Evolutionary conservation across 257 asterid genomes (phyloP), one percentile per base, ranked within the genome.

Genomic region (Nicotiana benthamiana): DNA sequence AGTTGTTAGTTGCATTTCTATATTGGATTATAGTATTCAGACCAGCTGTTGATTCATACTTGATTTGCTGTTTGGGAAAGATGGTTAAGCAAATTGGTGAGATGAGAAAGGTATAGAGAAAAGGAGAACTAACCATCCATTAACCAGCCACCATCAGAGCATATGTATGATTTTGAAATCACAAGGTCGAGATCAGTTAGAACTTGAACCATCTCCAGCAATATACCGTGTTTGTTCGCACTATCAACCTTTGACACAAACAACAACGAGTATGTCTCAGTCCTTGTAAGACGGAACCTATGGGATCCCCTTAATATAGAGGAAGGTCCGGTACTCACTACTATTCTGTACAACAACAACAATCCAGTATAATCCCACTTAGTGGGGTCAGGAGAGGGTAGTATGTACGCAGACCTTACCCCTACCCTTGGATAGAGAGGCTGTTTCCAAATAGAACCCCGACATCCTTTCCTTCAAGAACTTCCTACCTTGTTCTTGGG

Each of bases 91-190:
- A 32, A 36, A 68, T 36, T 68, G 56, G 76, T 68, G 62, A 51
- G 30, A 46, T 40, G 15, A 34, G 68, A 22, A 62, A 52, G 13
- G 56, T 40, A 68, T 20, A 51, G 7, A 28, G 54, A 68, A 56
- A 22, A 27, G 13, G 52, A 26, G 32, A 46, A 84, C 94, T 81
- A 36, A 95, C 98, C 98, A 86, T 95, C 98, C 98, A 95, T 95
- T 87, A 95, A 80, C 99, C 98, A 95, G 81, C 94, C 95, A 79
- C 99, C 99, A 79, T 95, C 99, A 12, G 99, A 93, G 63, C 92
- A 88, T 83, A 95, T 90, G 90, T 95, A 93, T 13, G 99, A 95
- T 87, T 91, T 93, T 86, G 93, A 89, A 63, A 95, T 95, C 22
- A 93, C 81, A 79, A 95, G 92, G 83, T 95, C 97, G 18, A 93